Evolutionary conservation across 495 filamentous ascomycete species (phyloP).

Genomic region (Annulohypoxylon stygium): DNA sequence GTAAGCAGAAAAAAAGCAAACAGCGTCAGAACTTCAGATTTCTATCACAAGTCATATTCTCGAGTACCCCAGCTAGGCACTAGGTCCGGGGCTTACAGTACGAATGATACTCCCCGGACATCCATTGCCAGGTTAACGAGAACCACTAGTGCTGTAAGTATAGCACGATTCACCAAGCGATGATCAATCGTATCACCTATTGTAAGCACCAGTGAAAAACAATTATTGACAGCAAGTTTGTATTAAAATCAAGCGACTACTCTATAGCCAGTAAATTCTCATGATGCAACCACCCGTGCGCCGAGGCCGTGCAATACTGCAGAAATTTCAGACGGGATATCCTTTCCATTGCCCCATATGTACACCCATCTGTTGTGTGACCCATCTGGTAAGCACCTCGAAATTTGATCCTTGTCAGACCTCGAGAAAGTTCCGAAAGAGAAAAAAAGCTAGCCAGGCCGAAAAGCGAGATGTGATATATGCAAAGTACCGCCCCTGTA

Average conservation of each 20-base stretch:
- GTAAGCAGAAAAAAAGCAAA: constrained; percentile 8
- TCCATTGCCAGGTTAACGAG: background rate
- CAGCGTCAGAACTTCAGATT: background rate
- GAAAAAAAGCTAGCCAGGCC: background rate
- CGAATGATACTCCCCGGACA: background rate
- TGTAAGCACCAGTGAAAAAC: background rate
- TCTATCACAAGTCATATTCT: constrained; percentile 2
- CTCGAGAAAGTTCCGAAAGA: background rate
- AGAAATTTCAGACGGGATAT: background rate
- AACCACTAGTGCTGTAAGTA: background rate
- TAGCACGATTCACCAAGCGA: background rate
- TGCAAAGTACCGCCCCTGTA: constrained; percentile 2
- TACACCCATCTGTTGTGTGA: constrained; percentile 4
- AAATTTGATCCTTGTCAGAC: background rate
- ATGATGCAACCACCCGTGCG: background rate
- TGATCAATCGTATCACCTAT: background rate
- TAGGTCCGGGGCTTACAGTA: background rate
- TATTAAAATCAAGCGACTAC: background rate
- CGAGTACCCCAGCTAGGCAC: background rate
- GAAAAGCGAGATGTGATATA: constrained; percentile 13
- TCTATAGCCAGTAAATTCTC: background rate
- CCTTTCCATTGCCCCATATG: background rate
- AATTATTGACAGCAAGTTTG: background rate
- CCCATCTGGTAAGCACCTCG: background rate
- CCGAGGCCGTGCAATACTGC: background rate